Evolutionary conservation across 495 filamentous ascomycete species (phyloP).

Genomic region (Neurospora sublineolata): DNA sequence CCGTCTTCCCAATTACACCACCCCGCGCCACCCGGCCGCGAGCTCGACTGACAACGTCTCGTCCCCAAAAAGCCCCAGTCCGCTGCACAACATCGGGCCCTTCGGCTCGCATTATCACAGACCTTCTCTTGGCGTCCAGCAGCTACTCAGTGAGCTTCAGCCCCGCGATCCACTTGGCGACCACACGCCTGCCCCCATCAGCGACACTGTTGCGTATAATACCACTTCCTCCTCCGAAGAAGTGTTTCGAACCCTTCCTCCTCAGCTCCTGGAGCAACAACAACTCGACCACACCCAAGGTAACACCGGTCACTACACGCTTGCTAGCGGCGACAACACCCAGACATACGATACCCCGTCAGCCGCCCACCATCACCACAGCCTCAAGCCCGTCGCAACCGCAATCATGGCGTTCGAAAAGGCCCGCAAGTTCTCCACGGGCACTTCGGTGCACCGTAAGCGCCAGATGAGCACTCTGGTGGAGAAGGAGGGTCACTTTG

Average conservation of each 20-base stretch:
- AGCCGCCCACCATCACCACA: slow-evolving; percentile 5
- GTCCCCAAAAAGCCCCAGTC: not conserved
- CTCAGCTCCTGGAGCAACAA: not conserved
- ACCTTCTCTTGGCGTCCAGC: not conserved
- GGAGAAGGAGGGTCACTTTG: slow-evolving; percentile 35
- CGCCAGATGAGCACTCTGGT: slow-evolving; percentile 32
- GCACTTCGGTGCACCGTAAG: slow-evolving; percentile 34
- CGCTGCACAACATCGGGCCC: not conserved
- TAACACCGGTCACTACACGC: not conserved
- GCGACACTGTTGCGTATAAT: not conserved
- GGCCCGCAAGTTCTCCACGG: slow-evolving; percentile 29
- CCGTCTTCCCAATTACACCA: no score
- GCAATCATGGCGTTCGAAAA: slow-evolving; percentile 29
- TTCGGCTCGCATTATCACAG: not conserved
- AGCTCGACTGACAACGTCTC: not conserved
- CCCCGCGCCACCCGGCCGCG: not conserved
- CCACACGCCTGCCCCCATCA: not conserved
- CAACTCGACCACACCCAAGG: not conserved
- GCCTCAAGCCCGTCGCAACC: slow-evolving; percentile 11
- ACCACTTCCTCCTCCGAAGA: not conserved
- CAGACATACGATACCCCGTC: not conserved
- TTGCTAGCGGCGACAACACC: not conserved
- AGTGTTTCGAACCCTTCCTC: not conserved
- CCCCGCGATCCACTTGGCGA: not conserved
- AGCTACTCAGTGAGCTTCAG: not conserved